Base-by-base conservation (phyloP, 2,329 filamentous ascomycete species). In the Aureobasidium sp. region DNA sequence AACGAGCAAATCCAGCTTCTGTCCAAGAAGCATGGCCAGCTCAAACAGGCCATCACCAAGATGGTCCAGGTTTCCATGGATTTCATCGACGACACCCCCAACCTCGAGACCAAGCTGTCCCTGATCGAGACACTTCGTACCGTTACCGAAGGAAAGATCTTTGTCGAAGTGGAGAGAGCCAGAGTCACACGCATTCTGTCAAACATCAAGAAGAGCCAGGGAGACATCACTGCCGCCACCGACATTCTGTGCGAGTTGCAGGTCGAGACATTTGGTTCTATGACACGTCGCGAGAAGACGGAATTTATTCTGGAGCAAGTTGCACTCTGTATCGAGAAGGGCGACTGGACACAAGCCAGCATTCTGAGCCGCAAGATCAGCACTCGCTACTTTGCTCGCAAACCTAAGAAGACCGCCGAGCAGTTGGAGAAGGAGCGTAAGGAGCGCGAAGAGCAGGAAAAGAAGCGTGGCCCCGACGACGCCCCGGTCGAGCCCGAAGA, bases 1-100 rank as follows among this genome's bases (percentile, higher is more conserved):
- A 97, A 96, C 74, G 94, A 99, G 78, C 94, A 99, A 79, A 90
- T 96, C 65, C 82, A 96, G 70, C 82, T 97, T 66, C 82, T 99
- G 62, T 97, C 94, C 67, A 99, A 99, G 86, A 99, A 99, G 81
- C 94, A 99, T 89, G 90, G 92, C 70, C 94, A 99, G 81, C 91
- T 99, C 73, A 99, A 99, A 78, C 94, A 97, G 78, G 94, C 94
- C 72, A 94, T 92, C 71, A 97, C 94, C 70, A 94, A 93, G 81
- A 99, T 99, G 94, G 92, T 99, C 64, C 94, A 99, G 81, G 88
- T 87, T 51, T 91, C 96, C 65, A 96, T 99, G 87, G 82, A 81
- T 63, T 97, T 97, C 76, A 78, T 99, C 71, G 89, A 96, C 72
- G 85, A 89, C 50, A 91, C 91, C 27, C 91, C 94, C 37, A 88